A percentile compares a stretch with the other conserved stretches of the same genome.
These are phyloP conservation scores for Boletus subparvulus DNA, from an alignment of 768 basidiomycete species.

Conservation along the genomic window DNA sequence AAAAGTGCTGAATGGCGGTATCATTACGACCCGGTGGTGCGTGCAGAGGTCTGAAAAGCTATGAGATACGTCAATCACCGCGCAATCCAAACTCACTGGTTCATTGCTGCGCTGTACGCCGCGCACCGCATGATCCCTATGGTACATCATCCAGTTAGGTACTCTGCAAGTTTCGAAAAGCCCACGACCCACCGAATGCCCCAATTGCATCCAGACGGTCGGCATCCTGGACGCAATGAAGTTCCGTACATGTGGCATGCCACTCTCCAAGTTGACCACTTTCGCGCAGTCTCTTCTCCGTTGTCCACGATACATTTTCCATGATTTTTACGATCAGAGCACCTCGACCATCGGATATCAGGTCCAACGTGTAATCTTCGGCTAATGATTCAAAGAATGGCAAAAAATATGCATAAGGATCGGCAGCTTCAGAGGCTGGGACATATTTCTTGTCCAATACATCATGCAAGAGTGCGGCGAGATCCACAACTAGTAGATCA, in stretches of 20 bases:
- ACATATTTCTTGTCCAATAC: constrained; percentile 86
- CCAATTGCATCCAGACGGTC: constrained; percentile 80
- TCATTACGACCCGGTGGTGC: constrained; percentile 48
- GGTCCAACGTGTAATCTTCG: constrained; percentile 46
- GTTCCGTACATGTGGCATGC: constrained; percentile 70
- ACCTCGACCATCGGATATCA: constrained; percentile 61
- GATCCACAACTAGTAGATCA: constrained; percentile 76
- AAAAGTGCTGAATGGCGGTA: constrained; percentile 78
- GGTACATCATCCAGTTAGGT: neutral
- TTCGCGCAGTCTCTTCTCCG: constrained; percentile 66
- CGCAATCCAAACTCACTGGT: constrained; percentile 37
- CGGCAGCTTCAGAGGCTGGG: constrained; percentile 50
- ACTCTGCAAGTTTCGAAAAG: neutral
- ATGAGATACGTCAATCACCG: neutral
- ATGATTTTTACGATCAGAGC: constrained; percentile 57
- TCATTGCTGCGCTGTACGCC: constrained; percentile 57
- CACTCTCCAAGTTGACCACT: constrained; percentile 57
- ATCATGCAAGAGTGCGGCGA: constrained; percentile 88
- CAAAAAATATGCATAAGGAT: constrained; percentile 65
- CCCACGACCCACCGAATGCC: constrained; percentile 57
- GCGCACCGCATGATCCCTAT: constrained; percentile 67
- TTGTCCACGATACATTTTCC: constrained; percentile 83
- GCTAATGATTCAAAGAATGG: constrained; percentile 58
- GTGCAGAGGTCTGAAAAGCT: constrained; percentile 39
- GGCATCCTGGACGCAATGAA: constrained; percentile 82